Evolutionary conservation across 169 alveolate species (phyloP), one percentile per base, ranked within the genome.

Genomic region (Plasmodium malariae): DNA sequence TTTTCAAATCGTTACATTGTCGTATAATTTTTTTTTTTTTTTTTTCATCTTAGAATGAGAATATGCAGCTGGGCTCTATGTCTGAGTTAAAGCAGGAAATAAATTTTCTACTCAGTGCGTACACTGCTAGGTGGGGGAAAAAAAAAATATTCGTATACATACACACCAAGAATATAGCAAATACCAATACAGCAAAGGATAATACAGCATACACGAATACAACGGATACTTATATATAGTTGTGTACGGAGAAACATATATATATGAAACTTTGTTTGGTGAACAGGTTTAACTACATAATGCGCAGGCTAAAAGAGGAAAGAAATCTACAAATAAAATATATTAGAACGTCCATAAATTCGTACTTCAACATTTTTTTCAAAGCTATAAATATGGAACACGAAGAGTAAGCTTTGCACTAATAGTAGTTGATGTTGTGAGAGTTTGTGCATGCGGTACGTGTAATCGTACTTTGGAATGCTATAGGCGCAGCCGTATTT

Each of bases 241-340:
- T 62, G 19, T 62, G 14, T 30, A 30, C 71, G 19, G 12, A 30
- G 9, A 26, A 11, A 26, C 24, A 9, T 7, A 60, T 14, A 55
- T 73, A 21, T 21, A 7, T 24, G 43, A 19, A 0, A 28, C 9
- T 40, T 59, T 26, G n/a, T 43, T 19, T 34, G 1, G 19, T 5
- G 3, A 19, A 49, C 70, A 80, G 90, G 36, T 80, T 80, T 80
- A 67, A 80, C 40, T 80, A 80, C 48, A 80, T 80, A 54, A 65
- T 80, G 70, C n/a, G 40, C 24, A 67, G 90, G 45, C 30, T 80
- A 43, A 80, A 80, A 59, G 85, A 80, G 24, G 90, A 80, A 45
- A 54, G 71, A 34, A 45, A 80, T 45, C 43, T 80, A 26, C 90
- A 80, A 32, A 80, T 67, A 57, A 80, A 24, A 67, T 80, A 80